Evolutionary conservation across 148 eudicot genomes (phyloP), one percentile per base, ranked within the genome.

Genomic region (Suaeda aralocaspica): DNA sequence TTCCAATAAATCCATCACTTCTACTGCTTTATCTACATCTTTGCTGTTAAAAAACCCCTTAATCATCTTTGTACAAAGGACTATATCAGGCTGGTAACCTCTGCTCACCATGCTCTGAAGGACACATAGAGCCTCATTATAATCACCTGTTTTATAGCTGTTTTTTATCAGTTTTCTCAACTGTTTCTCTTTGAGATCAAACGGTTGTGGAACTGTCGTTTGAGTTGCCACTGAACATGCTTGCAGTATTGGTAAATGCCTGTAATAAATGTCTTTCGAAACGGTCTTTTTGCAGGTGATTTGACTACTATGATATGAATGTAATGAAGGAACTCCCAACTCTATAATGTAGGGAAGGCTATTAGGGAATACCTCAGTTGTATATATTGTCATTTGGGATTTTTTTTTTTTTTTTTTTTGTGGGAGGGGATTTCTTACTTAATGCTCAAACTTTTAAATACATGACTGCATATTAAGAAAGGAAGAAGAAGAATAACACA

Each of bases 31-130:
- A 2, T 70, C 77, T 14, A 69, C 77, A 46, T 81, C 69, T 57
- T 74, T 89, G 12, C 70, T 56, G 56, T 63, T 69, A 64, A 83
- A 85, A 56, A 87, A 80, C 8, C 84, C 89, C 64, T 89, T 80
- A 13, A 89, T 78, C 29, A 89, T 85, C 86, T 85, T 89, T 33
- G 95, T 89, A 31, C 89, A 83, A 1, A 83, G 77, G 18, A 86
- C 76, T 6, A 83, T 76, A 52, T 86, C 86, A n/a, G 86, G 87
- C 68, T 82, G 78, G 69, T 72, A 79, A 59, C 95, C 91, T 67
- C 72, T 84, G 74, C 66, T 82, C 41, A 85, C 87, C 87, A 85
- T 61, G 22, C 77, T 53, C 33, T 89, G 81, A 46, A 86, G 87
- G 66, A 84, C 81, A 69, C 84, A 82, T 34, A 86, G 67, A 2